Evolutionary conservation across 2,329 filamentous ascomycete species (phyloP), one percentile per base, ranked within the genome.

Genomic region (Zymoseptoria brevis): DNA sequence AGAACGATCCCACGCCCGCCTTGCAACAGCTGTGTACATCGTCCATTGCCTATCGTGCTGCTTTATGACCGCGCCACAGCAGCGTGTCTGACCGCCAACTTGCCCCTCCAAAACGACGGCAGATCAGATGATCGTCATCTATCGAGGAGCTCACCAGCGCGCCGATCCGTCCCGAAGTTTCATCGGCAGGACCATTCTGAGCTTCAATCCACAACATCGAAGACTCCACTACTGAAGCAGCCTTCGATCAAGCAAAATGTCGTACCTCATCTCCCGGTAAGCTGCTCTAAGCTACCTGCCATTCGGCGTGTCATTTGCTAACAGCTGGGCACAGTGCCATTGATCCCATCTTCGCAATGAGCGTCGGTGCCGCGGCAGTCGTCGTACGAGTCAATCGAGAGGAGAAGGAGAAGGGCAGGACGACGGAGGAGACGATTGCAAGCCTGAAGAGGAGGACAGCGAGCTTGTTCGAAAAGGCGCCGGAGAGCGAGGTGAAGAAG

Each of bases 311-410:
- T 16, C 7, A 45, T 13, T 45, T 45, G 13, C 57, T 59, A 24
- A 58, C 30, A 19, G 35, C 49, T 29, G 26, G 1, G 35, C 24
- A 22, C 58, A 80, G 77, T 68, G 66, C 71, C 53, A 73, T 80
- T 56, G 79, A 81, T 59, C 78, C 79, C 45, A 58, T 80, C 57
- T 81, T 80, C 68, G 78, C 79, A 30, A 65, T 79, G 55, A 72
- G 72, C n/a, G 76, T 80, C 57, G 79, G 79, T 54, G 63, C 75
- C 55, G 71, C 73, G 0, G 78, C 79, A 7, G 77, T 77, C 13
- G 67, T 64, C 0, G 67, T 74, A 11, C 68, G 74, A 22, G 72
- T 76, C 60, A 71, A 75, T 53, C 73, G 78, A 16, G 78, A 81
- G 62, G 78, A 81, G 63, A 77, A 75, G 58, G 77, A 77, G 62